Percentiles rank a stretch among this genome's conserved stretches.
Evolutionary conservation across 1,139 yeast genomes (phyloP).

Genomic region (Diutina sp.): DNA sequence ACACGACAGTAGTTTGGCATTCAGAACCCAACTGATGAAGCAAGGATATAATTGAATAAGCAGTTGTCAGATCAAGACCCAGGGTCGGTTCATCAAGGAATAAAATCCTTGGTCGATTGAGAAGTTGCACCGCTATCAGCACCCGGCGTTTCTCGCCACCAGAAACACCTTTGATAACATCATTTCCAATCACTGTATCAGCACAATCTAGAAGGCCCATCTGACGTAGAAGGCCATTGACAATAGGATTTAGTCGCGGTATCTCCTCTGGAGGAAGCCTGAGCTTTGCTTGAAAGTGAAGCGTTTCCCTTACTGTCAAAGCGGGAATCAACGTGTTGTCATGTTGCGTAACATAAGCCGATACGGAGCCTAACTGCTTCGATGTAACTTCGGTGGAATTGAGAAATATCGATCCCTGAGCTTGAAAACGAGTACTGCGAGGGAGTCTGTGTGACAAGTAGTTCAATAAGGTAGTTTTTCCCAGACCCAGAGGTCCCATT

Average conservation of each 20-base stretch:
- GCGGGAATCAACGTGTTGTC: not conserved
- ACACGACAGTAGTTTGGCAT: constrained; percentile 51
- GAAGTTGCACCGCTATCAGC: not conserved
- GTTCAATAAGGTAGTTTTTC: not conserved
- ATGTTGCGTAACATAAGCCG: not conserved
- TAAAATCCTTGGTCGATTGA: not conserved
- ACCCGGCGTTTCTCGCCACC: not conserved
- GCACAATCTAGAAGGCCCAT: not conserved
- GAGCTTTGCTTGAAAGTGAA: not conserved
- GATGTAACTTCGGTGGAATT: not conserved
- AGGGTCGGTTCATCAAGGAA: not conserved
- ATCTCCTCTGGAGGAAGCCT: not conserved
- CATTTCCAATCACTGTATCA: not conserved
- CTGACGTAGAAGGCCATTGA: not conserved
- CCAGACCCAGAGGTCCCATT: not conserved
- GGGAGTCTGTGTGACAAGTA: not conserved
- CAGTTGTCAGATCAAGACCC: not conserved
- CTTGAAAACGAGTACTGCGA: not conserved
- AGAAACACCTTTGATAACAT: not conserved
- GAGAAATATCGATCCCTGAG: not conserved
- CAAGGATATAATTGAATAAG: not conserved
- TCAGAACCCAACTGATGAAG: constrained; percentile 33
- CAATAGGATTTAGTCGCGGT: not conserved
- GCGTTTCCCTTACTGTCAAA: not conserved
- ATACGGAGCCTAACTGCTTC: not conserved